Percentiles rank a stretch among this genome's conserved stretches.
Evolutionary conservation across 305 asterid species (phyloP).

Genomic region (Nicotiana rustica): DNA sequence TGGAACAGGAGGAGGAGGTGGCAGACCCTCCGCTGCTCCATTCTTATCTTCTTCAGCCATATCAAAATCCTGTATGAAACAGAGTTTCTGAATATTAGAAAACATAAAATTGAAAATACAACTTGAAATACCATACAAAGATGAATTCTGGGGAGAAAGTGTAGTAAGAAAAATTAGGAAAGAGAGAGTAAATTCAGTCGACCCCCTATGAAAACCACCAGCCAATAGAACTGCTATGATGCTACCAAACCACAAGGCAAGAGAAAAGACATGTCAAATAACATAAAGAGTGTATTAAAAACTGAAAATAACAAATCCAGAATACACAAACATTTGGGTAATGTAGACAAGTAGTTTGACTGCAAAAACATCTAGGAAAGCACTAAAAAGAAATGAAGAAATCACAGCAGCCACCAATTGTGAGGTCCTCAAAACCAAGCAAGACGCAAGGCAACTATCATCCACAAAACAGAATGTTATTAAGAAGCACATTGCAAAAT

Average conservation of each 20-base stretch:
- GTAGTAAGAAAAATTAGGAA: not conserved
- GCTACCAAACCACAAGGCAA: not conserved
- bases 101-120: not conserved
- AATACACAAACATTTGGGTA: not conserved
- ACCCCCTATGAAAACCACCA: not conserved
- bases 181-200: not conserved
- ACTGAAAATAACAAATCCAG: not conserved
- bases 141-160: not conserved
- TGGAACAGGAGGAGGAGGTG: conserved; percentile 50
- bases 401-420: not conserved
- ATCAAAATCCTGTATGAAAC: not conserved
- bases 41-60: conserved; percentile 31
- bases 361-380: not conserved
- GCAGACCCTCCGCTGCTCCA: conserved; percentile 42
- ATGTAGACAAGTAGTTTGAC: not conserved
- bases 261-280: not conserved
- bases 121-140: not conserved
- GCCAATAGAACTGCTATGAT: not conserved
- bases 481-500: not conserved
- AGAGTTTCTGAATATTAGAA: not conserved
- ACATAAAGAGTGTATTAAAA: not conserved
- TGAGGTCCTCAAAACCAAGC: not conserved
- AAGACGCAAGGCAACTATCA: not conserved
- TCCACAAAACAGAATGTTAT: not conserved
- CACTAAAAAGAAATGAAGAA: not conserved